Base-by-base conservation (phyloP, 106 monocot species). In the Apostasia ramifera region DNA sequence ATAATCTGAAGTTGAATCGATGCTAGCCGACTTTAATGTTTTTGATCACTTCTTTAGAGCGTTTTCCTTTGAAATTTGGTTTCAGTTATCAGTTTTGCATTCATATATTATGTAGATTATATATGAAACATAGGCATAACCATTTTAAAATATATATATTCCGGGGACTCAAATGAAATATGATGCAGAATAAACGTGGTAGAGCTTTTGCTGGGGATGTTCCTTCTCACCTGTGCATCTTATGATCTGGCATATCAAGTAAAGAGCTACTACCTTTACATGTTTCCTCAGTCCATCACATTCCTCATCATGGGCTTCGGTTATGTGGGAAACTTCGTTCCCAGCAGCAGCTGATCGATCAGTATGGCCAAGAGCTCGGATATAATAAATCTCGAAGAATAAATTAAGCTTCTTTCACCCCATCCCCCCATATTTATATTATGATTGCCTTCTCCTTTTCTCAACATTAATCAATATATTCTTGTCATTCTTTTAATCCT, bases 271-370 rank as follows among this genome's bases (percentile, higher is more conserved):
- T 70, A 46, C 56, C 3, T 70, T 8, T 70, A 40, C 44, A 70
- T 70, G 46, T 70, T 55, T 15, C 76, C 76, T 14, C 68, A 60
- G 4, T 53, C 76, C 1, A 37, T 71, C 2, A 8, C 78, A 9
- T 78, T 72, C 71, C 51, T 71, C 14, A 57, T 71, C 43, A 66
- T 71, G 66, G 66, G 71, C 1, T 44, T 71, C 57, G 78, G 71
- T 39, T 71, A 52, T 48, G 56, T 71, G 3, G 71, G 71, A 41
- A 71, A 44, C 47, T 39, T 61, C 5, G 9, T 72, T 8, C 59
- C 59, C 42, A 39, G 44, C 63, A 10, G 7, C 4, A 52, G 10
- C 0, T 52, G 10, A 52, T 52, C 52, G 10, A 52, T 0, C 26
- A 26, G 26, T 26, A 26, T 26, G 26, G 26, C 26, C 26, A 26